Evolutionary conservation across 306 rosid genomes (phyloP).

Genomic region (Fragaria ananassa): DNA sequence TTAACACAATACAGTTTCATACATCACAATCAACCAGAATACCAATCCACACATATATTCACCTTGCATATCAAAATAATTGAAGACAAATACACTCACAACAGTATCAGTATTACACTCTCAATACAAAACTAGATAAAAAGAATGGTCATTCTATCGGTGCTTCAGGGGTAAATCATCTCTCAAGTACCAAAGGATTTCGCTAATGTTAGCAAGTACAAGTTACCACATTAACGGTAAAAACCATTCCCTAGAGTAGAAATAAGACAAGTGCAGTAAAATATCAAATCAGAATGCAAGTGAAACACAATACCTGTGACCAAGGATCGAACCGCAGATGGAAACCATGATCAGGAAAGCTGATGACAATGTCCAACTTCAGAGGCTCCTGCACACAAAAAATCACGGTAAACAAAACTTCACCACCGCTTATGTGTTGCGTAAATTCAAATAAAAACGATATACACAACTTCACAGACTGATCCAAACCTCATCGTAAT

Average conservation of each 20-base stretch:
- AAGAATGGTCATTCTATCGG: not conserved
- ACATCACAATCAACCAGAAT: not conserved
- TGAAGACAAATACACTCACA: constrained; percentile 1
- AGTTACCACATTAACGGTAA: no score
- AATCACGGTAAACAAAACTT: not conserved
- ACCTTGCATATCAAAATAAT: not conserved
- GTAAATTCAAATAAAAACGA: not conserved
- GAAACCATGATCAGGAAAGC: constrained; percentile 97
- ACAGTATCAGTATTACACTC: not conserved
- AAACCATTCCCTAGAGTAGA: no score
- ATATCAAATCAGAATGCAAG: not conserved
- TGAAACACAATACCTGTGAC: constrained; percentile 67
- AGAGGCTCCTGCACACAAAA: constrained; percentile 67
- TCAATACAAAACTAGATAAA: not conserved
- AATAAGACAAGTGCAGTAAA: not conserved
- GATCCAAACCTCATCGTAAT: constrained; percentile 79
- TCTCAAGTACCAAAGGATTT: not conserved
- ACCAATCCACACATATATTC: not conserved
- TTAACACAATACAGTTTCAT: not conserved
- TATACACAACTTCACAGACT: not conserved
- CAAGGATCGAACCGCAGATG: constrained; percentile 97
- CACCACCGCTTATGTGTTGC: no score
- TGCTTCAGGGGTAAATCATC: not conserved
- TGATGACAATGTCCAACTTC: constrained; percentile 80
- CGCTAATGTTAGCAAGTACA: not conserved